Base-by-base conservation (phyloP, 129 eudicot species). In the Gnaphalium uliginosum region DNA sequence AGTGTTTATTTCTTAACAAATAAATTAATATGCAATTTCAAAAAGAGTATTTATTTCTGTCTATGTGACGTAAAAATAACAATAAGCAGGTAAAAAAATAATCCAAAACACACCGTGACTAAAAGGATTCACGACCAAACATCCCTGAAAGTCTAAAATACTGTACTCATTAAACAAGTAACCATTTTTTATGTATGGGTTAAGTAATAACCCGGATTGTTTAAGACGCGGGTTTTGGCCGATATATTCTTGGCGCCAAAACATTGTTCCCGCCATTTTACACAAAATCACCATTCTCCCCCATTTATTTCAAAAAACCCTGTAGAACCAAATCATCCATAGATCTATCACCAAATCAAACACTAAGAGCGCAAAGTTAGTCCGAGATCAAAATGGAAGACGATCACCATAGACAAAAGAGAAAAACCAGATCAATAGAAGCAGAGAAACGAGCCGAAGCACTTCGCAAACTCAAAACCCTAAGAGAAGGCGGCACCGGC, bases 401-500 rank as follows among this genome's bases (percentile, higher is more conserved):
- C 68, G 90, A 92, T 17, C 82, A 89, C 41, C 84, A 86, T 18
- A 21, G 78, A 41, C 83, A 57, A 37, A 73, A 89, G 77, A 83
- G 94, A 48, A 76, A 92, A 56, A 83, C 81, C 54, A 78, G 87
- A n/a, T 85, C 89, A 65, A 37, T 81, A 24, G 61, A 37, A 46
- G 79, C 85, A 4, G 81, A 66, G 48, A 82, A 84, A 8, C 93
- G 97, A 0, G 85, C 89, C 4, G 93, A 79, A 58, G 94, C 94
- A 18, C 87, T 94, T 18, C 89, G 85, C 71, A 93, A 91, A 43
- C 89, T 94, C 74, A 87, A 81, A 81, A 82, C 90, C 27, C 87
- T 78, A 81, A 86, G 90, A 22, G 71, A 80, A 71, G 87, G 97
- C 72, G 96, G 87, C 69, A 79, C 83, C 43, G 83, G 83, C 41